Base-by-base conservation (phyloP, 2,329 filamentous ascomycete genomes). In the Ceratocystis papillata region DNA sequence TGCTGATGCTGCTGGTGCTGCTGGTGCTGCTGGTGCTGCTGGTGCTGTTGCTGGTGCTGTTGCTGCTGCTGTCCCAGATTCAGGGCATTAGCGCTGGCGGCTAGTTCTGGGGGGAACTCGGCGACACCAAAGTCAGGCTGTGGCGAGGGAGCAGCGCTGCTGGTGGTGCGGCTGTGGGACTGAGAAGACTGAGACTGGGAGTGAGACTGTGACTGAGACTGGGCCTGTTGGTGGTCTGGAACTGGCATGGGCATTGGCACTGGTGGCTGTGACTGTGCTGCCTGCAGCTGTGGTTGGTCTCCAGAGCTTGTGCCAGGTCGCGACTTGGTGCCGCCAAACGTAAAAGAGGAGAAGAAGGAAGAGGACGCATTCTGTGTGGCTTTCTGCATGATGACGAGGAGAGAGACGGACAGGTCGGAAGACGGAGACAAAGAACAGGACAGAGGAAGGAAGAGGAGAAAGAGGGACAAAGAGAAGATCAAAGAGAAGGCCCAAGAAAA, bases 291-390 rank as follows among this genome's bases (percentile, higher is more conserved):
- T 63, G 57, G 12, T 48, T 60, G 53, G n/a, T 67, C 67, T 64
- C 72, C 75, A 69, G 76, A 75, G 70, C 75, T 75, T 8, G 75
- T 77, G 17, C 72, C 70, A 28, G 75, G 75, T 22, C 75, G 73
- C 33, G 74, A 74, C 22, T 68, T 64, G 22, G 72, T 70, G 59
- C 72, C 67, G 44, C 73, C 73, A 37, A 72, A 70, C 66, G 70
- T 70, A 41, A 71, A 69, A 67, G 70, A 73, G 65, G 73, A 74
- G 71, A 76, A 73, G 70, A 75, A 73, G 69, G 73, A 74, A 50
- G 74, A 72, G 50, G 74, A 73, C 70, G 76, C 75, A 69, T 74
- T 73, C 67, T 68, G 63, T 60, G 57, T 64, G 28, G 63, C 65
- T 63, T 65, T 67, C 63, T 67, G 66, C 66, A 67, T 67, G 62